Percentiles rank a stretch among this genome's conserved stretches.
Conservation (phyloP, 768 basidiomycete species). For the Lactarius akahatsu region DNA sequence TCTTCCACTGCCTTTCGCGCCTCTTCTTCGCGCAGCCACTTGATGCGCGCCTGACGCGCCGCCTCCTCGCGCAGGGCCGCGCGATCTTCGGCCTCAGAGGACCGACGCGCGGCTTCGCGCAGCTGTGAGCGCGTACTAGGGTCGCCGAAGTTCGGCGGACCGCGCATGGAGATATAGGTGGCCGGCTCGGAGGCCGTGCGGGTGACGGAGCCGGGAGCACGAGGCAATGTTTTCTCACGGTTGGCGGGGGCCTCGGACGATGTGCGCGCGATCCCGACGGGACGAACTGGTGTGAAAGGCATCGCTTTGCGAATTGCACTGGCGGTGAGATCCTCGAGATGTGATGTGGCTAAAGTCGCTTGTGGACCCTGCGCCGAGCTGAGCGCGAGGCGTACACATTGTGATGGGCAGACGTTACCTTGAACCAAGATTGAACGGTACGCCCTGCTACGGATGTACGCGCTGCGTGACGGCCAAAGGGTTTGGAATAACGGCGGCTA, state of each 20-base stretch:
- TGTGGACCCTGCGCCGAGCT: conserved; percentile 18
- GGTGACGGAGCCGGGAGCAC: conserved; percentile 1
- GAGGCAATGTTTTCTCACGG: conserved; percentile 22
- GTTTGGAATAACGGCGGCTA: background rate
- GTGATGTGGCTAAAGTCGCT: conserved; percentile 22
- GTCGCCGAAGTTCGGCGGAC: conserved; percentile 21
- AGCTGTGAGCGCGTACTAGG: conserved; percentile 13
- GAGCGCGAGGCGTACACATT: background rate
- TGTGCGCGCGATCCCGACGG: background rate
- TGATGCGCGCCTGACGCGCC: conserved; percentile 21
- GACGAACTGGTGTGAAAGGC: conserved; percentile 3
- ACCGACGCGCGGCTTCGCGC: conserved; percentile 13
- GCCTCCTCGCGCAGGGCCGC: conserved; percentile 12
- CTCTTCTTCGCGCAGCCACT: conserved; percentile 21
- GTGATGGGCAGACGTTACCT: conserved; percentile 13
- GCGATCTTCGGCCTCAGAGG: conserved; percentile 9
- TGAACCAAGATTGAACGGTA: conserved; percentile 29
- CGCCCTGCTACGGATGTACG: conserved; percentile 23
- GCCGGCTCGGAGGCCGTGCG: conserved; percentile 15
- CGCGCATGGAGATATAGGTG: conserved; percentile 8
- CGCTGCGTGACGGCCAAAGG: conserved; percentile 7
- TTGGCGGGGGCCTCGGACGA: conserved; percentile 8
- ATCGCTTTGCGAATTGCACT: conserved; percentile 19
- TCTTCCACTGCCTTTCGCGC: conserved; percentile 14
- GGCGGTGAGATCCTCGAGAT: conserved; percentile 16